Evolutionary conservation across 306 rosid genomes (phyloP).

Genomic region (Lupinus albus): DNA sequence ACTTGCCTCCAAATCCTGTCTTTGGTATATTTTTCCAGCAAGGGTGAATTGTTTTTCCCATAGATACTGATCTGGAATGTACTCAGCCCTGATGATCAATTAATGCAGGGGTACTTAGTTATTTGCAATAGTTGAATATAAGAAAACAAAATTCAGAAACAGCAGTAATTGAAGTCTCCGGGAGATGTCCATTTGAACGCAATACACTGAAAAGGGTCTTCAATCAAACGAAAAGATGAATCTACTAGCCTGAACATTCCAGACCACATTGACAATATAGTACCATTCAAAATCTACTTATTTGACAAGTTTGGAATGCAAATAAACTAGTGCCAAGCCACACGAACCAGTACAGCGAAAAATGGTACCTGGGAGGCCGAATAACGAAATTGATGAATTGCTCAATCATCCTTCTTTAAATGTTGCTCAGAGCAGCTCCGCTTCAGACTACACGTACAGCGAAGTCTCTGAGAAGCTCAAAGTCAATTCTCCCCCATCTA

Average conservation of each 20-base stretch:
- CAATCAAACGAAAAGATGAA: constrained; percentile 33
- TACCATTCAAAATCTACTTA: neutral
- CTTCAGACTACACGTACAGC: constrained; percentile 49
- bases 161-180: constrained; percentile 13
- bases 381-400: constrained; percentile 90
- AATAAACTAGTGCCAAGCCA: constrained; percentile 23
- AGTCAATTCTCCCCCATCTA: constrained; percentile 37
- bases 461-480: constrained; percentile 46
- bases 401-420: constrained; percentile 71
- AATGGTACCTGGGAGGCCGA: constrained; percentile 93
- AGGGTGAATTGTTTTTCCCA: constrained; percentile 90
- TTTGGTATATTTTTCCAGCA: constrained; percentile 75
- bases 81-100: constrained; percentile 73
- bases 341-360: neutral
- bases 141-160: no score
- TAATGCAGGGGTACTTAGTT: constrained; percentile 17
- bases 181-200: no score
- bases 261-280: neutral
- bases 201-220: no score
- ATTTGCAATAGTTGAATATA: no score
- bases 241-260: constrained; percentile 26
- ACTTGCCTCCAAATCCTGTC: constrained; percentile 92
- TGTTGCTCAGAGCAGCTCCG: constrained; percentile 51
- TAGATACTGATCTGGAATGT: constrained; percentile 89
- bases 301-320: constrained; percentile 27